Evolutionary conservation across 441 rosid species (phyloP).

Genomic region (Gossypium schwendimanii): DNA sequence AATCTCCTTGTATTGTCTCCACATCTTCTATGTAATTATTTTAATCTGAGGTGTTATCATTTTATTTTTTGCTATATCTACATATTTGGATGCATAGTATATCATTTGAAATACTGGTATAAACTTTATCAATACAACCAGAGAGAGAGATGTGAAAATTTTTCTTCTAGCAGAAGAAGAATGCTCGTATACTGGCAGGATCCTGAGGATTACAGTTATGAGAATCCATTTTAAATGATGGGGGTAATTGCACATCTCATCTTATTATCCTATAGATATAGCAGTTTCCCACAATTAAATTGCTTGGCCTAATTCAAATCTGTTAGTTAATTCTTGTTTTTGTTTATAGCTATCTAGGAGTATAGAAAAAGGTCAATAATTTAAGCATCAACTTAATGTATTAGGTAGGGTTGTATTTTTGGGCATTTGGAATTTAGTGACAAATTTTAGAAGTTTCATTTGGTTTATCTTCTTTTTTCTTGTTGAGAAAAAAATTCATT

Average conservation of each 20-base stretch:
- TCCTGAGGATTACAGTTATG: background rate
- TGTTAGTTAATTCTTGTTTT: background rate
- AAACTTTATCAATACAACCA: background rate
- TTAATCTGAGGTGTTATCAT: background rate
- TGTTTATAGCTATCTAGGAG: background rate
- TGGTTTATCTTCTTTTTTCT: background rate
- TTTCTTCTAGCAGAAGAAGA: background rate
- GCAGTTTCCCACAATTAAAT: background rate
- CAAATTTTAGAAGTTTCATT: background rate
- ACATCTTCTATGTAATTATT: background rate
- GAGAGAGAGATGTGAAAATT: background rate
- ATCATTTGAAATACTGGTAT: background rate
- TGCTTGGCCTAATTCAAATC: background rate
- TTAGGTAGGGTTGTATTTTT: background rate
- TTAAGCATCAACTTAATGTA: background rate
- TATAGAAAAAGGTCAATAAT: background rate
- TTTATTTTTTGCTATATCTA: slow-evolving; percentile 1
- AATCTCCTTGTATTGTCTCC: slow-evolving; percentile 19
- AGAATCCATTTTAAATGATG: background rate
- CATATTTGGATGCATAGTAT: background rate
- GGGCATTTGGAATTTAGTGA: background rate
- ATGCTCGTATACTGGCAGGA: background rate
- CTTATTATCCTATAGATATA: background rate
- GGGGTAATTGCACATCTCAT: background rate
- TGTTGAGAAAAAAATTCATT: background rate